phyloP scores from a whole-genome alignment of 2,329 filamentous ascomycete genomes.

The Xylaria sp. region DNA sequence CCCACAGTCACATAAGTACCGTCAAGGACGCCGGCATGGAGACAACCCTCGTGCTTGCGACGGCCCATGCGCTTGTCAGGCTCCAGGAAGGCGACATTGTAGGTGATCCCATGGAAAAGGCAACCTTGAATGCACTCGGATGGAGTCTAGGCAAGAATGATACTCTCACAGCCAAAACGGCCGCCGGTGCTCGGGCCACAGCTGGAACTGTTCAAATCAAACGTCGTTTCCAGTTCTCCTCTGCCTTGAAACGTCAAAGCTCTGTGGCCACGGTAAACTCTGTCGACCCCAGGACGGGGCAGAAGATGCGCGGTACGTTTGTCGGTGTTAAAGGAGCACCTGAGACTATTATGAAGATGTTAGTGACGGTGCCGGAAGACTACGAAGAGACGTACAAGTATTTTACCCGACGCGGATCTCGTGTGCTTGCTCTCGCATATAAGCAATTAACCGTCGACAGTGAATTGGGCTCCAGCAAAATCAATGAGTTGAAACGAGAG shows the following conservation, averaged over 20 bases:
- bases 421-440: conserved; percentile 92
- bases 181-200: conserved; percentile 59
- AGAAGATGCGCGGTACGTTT: conserved; percentile 86
- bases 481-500: conserved; percentile 95
- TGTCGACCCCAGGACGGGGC: conserved; percentile 76
- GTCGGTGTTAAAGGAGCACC: conserved; percentile 96
- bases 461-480: conserved; percentile 83
- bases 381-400: conserved; percentile 99
- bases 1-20: conserved; percentile 80
- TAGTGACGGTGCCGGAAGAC: conserved; percentile 81
- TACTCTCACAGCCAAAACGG: conserved; percentile 75
- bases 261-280: conserved; percentile 86
- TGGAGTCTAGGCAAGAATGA: conserved; percentile 95
- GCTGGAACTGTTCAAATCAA: conserved; percentile 90
- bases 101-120: conserved; percentile 99
- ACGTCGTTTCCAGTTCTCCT: conserved; percentile 98
- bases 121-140: conserved; percentile 86
- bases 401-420: conserved; percentile 94
- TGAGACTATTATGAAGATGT: conserved; percentile 95
- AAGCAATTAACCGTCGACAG: conserved; percentile 86
- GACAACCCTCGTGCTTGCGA: conserved; percentile 92
- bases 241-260: conserved; percentile 93
- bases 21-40: conserved; percentile 78
- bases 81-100: conserved; percentile 97
- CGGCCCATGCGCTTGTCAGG: conserved; percentile 94